Evolutionary conservation across 306 rosid genomes (phyloP), one percentile per base, ranked within the genome.

Genomic region (Alnus rubra): DNA sequence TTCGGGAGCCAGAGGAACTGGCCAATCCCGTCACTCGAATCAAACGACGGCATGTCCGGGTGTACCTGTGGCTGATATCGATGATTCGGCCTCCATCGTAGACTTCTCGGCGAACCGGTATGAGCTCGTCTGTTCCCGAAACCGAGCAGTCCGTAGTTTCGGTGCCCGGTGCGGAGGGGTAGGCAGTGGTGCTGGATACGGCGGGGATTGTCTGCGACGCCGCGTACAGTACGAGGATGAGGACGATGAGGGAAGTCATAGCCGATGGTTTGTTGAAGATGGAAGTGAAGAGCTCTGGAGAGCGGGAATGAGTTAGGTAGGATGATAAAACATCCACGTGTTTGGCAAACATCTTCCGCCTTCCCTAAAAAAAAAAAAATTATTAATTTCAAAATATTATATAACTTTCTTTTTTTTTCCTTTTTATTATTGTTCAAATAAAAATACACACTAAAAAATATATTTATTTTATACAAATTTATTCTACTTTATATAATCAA

Each of bases 41-140:
- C 90, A 78, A 78, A 90, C 37, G 87, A 83, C 30, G 98, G 98
- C 90, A 90, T 48, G 72, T 81, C 82, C 3, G 92, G 80, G 44
- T 47, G 85, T 68, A 88, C 14, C 79, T 80, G 81, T 94, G 97
- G 56, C 83, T 89, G 78, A 94, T 88, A 60, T 94, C 97, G 75
- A 82, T 80, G 79, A 94, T 86, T 78, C 91, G 69, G 1, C 94
- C 97, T 50, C 82, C 69, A 1, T 84, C 97, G 81, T 88, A 88
- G n/a, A 94, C 92, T 69, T 94, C 98, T 11, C 92, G 97, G 7
- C 93, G 97, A 13, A 82, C 88, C 13, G 98, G 97, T 35, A 80
- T 28, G 23, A 87, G 88, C 9, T 7, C 5, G 9, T 18, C 31
- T 42, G 14, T 78, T 58, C 59, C 62, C 68, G 84, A 31, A 39